phyloP scores from a whole-genome alignment of 2,329 filamentous ascomycete species.

The Ustulina deusta region DNA sequence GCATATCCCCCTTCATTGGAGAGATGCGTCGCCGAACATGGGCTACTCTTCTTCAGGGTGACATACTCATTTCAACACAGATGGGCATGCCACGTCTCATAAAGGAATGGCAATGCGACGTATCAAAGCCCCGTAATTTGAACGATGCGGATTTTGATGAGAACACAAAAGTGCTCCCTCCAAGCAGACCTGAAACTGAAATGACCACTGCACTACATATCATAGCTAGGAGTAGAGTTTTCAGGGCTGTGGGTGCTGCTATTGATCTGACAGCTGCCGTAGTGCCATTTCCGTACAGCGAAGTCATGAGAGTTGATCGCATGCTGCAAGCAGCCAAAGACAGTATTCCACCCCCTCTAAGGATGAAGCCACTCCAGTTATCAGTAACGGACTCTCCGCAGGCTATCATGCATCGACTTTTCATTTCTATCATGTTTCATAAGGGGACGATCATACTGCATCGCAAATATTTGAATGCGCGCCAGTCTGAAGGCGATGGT shows the following conservation, averaged over 20 bases:
- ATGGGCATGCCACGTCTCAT: constrained; percentile 63
- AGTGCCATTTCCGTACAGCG: constrained; percentile 35
- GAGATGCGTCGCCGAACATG: constrained; percentile 56
- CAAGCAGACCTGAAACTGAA: constrained; percentile 60
- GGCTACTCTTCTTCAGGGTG: constrained; percentile 62
- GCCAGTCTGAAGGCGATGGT: constrained; percentile 3
- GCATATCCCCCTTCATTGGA: constrained; percentile 60
- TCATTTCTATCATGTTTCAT: constrained; percentile 27
- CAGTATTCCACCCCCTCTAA: constrained; percentile 17
- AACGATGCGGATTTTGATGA: constrained; percentile 66
- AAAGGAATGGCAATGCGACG: constrained; percentile 61
- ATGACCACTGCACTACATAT: constrained; percentile 63
- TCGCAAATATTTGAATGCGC: constrained; percentile 23
- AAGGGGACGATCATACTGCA: constrained; percentile 29
- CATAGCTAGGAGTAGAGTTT: constrained; percentile 62
- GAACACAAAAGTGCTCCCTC: constrained; percentile 60
- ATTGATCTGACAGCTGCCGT: constrained; percentile 25
- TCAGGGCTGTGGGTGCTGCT: constrained; percentile 24
- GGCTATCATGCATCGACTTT: constrained; percentile 26
- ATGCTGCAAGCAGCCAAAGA: constrained; percentile 26
- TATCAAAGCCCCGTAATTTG: constrained; percentile 62
- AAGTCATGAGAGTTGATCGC: constrained; percentile 28
- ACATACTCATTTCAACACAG: constrained; percentile 65
- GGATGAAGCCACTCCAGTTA: constrained; percentile 16
- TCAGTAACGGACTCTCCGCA: constrained; percentile 27